Base-by-base conservation (phyloP, 805 yeast species). In the Candida silvatica region DNA sequence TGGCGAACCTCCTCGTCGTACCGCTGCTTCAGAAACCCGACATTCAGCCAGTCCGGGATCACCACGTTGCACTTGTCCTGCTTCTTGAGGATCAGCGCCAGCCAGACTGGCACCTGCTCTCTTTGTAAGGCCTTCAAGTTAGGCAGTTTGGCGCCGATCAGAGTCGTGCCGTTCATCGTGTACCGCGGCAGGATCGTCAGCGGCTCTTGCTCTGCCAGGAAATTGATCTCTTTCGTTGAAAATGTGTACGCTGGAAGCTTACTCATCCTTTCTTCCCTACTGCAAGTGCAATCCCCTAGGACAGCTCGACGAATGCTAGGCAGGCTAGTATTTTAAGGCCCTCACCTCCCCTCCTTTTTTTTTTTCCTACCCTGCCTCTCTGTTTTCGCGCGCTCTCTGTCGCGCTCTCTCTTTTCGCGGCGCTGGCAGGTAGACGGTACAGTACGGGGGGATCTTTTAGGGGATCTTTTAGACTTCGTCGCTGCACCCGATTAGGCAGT, bases 11-110 rank as follows among this genome's bases (percentile, higher is more conserved):
- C 97, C 40, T 71, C 78, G 16, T 80, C 84, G 45, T 81, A 74
- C 29, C 69, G 64, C 5, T 62, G 66, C 36, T 71, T 70, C 37
- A 90, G 55, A 33, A 63, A 64, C 15, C 63, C 62, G 31, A 71
- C 56, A 7, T 68, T 70, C 7, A 92, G 65, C 98, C 98, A 92
- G 1, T 63, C 67, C 0, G 98, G 98, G 11, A 87, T 80, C 6
- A 85, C 77, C 3, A 92, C 76, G 42, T 78, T 80, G 57, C 97
- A 86, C 48, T 87, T 80, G 31, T 77, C 80, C 54, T 92, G 97
- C 31, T 79, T 76, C 49, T 85, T 86, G 33, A 92, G 62, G 16
- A 88, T 61, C 6, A 88, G 52, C 0, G 97, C 97, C 16, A 84
- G 62, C 97, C 97, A 92, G 2, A 90, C 43, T 0, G 96, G 94